Evolutionary conservation across 768 basidiomycete species (phyloP), one percentile per base, ranked within the genome.

Genomic region (Boletus reticuloceps): DNA sequence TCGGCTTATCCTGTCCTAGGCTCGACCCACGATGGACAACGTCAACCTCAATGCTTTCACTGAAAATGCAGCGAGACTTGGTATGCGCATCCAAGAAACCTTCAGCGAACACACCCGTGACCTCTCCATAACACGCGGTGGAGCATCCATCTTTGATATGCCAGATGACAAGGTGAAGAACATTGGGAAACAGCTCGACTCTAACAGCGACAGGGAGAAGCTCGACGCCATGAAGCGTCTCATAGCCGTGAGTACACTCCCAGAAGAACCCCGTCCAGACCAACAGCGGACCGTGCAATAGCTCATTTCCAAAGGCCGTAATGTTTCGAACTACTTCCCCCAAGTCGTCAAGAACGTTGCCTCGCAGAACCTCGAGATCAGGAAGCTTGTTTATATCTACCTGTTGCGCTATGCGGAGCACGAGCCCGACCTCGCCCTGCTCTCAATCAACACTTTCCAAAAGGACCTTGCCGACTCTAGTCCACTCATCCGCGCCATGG

Each of bases 391-490:
- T 38, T 98, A 98, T 72, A 96, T 98, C 60, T 99, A 96, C 75
- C 86, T 99, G 60, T 77, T 98, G 43, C 88, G 93, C 56, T 95
- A 97, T 72, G 94, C 97, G 47, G 86, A 91, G 40, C 83, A 86
- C 34, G 94, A 97, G 64, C 95, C 97, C 14, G 97, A 98, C 71
- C 85, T 98, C 46, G 91, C 96, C 1, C 74, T 99, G 47, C 80
- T 99, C 31, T 95, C 94, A 4, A 96, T 99, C 77, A 99, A 99
- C 74, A 96, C 96, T 1, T 98, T 98, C 68, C 97, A 99, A 71
- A 93, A 92, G 72, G 97, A 99, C 73, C 78, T 99, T 31, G 85
- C 88, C 5, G 97, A 98, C 65, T 77, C 86, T 32, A 97, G 89
- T 58, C 96, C 95, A 0, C 82, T 97, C 63, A 98, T 98, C 55